Conservation (phyloP, 805 yeast species). For the Pichia pseudocactophila region DNA sequence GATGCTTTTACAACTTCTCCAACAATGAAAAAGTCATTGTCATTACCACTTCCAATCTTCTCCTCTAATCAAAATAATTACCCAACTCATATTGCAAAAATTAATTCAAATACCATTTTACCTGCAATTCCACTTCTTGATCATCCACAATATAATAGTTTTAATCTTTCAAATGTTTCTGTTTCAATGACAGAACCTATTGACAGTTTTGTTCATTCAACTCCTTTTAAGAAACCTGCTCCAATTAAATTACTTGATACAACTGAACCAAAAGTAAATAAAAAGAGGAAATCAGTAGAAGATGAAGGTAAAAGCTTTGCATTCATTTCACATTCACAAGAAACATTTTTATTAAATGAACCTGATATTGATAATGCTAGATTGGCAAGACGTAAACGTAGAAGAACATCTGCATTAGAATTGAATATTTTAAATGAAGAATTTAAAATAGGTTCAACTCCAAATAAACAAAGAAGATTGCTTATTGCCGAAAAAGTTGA, state of each 20-base stretch:
- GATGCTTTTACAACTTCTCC: conserved; percentile 19
- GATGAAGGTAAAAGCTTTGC: conserved; percentile 48
- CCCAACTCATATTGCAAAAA: not conserved
- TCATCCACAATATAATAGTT: conserved; percentile 8
- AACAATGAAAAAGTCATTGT: conserved; percentile 14
- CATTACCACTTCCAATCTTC: conserved; percentile 16
- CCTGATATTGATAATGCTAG: conserved; percentile 87
- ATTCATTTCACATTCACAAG: conserved; percentile 87
- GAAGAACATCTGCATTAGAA: conserved; percentile 90
- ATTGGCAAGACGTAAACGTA: conserved; percentile 85
- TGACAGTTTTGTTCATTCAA: conserved; percentile 5
- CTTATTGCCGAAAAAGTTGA: conserved; percentile 73
- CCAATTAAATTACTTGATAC: not conserved
- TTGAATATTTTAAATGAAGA: conserved; percentile 72
- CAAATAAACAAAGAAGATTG: conserved; percentile 64
- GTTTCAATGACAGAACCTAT: not conserved
- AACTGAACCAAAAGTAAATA: not conserved
- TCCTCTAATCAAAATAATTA: conserved; percentile 16
- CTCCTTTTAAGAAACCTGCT: conserved; percentile 2
- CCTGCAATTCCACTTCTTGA: not conserved
- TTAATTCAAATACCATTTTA: not conserved
- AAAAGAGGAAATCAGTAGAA: conserved; percentile 15
- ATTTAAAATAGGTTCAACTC: conserved; percentile 70
- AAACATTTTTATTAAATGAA: conserved; percentile 75
- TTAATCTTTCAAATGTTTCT: conserved; percentile 3